These are phyloP conservation scores for Didymella keratinophila DNA, from an alignment of 2,329 filamentous ascomycete genomes.

Conservation along the genomic window DNA sequence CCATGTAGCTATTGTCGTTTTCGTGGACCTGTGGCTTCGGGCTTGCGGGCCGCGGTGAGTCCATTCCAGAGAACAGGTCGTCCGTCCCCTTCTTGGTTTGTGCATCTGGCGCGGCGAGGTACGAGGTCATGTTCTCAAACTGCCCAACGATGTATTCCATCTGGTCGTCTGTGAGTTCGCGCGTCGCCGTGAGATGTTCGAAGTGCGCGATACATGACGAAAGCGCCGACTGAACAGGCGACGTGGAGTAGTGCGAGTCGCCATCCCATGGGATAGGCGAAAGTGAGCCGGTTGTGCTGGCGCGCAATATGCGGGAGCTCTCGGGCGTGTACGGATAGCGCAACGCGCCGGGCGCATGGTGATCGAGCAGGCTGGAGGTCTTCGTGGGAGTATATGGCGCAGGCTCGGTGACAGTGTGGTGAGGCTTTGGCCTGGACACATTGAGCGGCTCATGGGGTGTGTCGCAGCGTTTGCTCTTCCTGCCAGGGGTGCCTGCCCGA, in stretches of 20 bases:
- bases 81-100: conserved; percentile 33
- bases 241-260: conserved; percentile 27
- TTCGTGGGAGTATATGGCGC: conserved; percentile 37
- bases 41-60: conserved; percentile 12
- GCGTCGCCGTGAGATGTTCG: conserved; percentile 41
- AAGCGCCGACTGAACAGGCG: conserved; percentile 43
- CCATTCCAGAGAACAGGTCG: conserved; percentile 28
- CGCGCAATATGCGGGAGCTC: conserved; percentile 33
- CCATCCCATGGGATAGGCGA: conserved; percentile 40
- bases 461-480: conserved; percentile 19
- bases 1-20: conserved; percentile 33
- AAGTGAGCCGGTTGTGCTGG: conserved; percentile 24
- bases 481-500: conserved; percentile 13
- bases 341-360: conserved; percentile 25
- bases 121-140: conserved; percentile 44
- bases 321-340: conserved; percentile 47
- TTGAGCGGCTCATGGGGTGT: conserved; percentile 24
- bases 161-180: conserved; percentile 43
- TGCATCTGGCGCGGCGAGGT: conserved; percentile 39
- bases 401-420: conserved; percentile 27
- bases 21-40: conserved; percentile 6
- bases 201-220: conserved; percentile 44
- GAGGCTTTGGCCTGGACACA: conserved; percentile 27
- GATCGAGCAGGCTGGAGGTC: conserved; percentile 20
- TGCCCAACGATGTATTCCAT: conserved; percentile 46